Conservation (phyloP, 2,329 filamentous ascomycete genomes). For the Diaporthe sp. region DNA sequence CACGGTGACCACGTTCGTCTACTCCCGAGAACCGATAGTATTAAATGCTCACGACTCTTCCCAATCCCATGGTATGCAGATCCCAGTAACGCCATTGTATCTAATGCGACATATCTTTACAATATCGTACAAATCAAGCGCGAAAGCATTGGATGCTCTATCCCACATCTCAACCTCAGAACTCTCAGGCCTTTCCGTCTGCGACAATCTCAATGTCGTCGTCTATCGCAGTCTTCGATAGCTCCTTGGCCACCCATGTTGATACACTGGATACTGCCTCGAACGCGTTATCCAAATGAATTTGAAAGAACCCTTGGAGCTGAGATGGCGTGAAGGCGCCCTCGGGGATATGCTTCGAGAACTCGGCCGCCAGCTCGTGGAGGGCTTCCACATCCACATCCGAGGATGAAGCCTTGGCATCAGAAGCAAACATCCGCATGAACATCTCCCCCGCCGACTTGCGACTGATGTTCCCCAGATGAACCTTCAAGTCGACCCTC, state of each 20-base stretch:
- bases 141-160: background rate
- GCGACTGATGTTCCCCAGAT: constrained; percentile 61
- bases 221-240: constrained; percentile 18
- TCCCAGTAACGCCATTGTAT: background rate
- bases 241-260: constrained; percentile 36
- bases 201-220: constrained; percentile 40
- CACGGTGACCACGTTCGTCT: too few species aligned
- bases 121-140: background rate
- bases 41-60: background rate
- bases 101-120: background rate
- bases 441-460: constrained; percentile 54
- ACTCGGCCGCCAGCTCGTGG: constrained; percentile 47
- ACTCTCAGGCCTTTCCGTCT: background rate
- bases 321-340: constrained; percentile 54
- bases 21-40: background rate
- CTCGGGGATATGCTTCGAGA: constrained; percentile 50
- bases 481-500: constrained; percentile 71
- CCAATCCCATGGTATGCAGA: background rate
- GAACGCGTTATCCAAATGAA: constrained; percentile 50
- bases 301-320: constrained; percentile 54
- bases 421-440: constrained; percentile 52
- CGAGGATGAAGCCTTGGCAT: constrained; percentile 42
- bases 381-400: constrained; percentile 43
- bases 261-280: constrained; percentile 46
- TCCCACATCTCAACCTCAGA: background rate